Conservation (phyloP, 495 filamentous ascomycete species). For the Xylaria telfairii region DNA sequence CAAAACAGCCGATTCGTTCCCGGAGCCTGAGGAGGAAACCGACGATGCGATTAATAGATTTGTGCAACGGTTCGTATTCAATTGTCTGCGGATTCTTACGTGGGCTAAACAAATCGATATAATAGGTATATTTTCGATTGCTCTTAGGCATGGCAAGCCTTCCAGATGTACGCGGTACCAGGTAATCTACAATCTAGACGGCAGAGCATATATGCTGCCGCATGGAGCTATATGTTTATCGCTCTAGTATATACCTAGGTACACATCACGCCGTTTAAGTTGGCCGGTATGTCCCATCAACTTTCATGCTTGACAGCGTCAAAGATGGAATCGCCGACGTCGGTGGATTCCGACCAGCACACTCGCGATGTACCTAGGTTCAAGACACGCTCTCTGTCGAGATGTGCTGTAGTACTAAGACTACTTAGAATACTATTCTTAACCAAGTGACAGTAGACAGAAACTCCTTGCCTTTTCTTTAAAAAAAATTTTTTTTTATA, state of each 20-base stretch:
- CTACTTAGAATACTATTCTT: neutral
- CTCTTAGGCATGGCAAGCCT: neutral
- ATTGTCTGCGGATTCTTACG: neutral
- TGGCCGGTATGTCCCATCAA: neutral
- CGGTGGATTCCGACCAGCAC: neutral
- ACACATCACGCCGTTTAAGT: neutral
- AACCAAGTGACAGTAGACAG: neutral
- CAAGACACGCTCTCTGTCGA: neutral
- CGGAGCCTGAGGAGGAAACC: slow-evolving; percentile 6
- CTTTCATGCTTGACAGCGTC: neutral
- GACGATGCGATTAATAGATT: slow-evolving; percentile 2
- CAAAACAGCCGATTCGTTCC: neutral
- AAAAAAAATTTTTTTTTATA: neutral
- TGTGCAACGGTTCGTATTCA: slow-evolving; percentile 4
- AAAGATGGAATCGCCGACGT: neutral
- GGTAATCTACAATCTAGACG: neutral
- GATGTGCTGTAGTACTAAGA: neutral
- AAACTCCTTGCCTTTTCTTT: no score
- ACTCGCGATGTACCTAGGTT: neutral
- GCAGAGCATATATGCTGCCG: neutral
- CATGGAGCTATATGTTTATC: neutral
- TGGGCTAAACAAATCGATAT: neutral
- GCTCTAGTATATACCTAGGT: neutral
- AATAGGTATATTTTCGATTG: slow-evolving; percentile 14
- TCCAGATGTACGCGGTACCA: neutral